Conservation (phyloP, 805 yeast species). For the Pichia scutulata region DNA sequence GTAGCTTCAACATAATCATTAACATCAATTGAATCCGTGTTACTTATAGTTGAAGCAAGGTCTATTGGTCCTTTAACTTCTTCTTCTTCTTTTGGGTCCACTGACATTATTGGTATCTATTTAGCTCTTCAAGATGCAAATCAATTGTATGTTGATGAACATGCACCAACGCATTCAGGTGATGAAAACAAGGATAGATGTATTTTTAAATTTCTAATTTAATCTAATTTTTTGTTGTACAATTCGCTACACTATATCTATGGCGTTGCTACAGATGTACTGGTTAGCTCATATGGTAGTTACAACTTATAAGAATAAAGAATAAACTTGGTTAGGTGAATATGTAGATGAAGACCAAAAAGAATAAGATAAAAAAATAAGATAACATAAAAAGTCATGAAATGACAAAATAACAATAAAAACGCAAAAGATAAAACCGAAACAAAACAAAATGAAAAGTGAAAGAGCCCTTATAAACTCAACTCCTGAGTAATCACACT, state of each 20-base stretch:
- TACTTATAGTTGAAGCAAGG: neutral
- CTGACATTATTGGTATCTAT: neutral
- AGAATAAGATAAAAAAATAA: neutral
- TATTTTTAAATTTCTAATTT: neutral
- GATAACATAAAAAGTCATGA: neutral
- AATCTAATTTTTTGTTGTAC: neutral
- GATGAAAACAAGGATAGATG: neutral
- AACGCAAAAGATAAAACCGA: neutral
- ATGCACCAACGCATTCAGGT: neutral
- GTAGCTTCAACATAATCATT: neutral
- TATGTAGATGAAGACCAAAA: neutral
- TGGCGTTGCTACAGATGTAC: neutral
- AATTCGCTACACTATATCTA: no score
- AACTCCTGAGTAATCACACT: neutral
- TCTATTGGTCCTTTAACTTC: neutral
- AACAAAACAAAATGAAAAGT: neutral
- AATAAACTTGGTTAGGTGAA: neutral
- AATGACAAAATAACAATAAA: neutral
- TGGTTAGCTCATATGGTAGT: neutral
- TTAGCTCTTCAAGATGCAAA: neutral
- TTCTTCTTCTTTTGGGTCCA: neutral
- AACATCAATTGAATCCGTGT: neutral
- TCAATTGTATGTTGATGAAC: neutral
- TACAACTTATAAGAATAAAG: no score
- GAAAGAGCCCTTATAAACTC: neutral